A percentile compares a stretch with the other conserved stretches of the same genome.
phyloP scores from a whole-genome alignment of 1,284 basidiomycete species.

The Moesziomyces sp. region DNA sequence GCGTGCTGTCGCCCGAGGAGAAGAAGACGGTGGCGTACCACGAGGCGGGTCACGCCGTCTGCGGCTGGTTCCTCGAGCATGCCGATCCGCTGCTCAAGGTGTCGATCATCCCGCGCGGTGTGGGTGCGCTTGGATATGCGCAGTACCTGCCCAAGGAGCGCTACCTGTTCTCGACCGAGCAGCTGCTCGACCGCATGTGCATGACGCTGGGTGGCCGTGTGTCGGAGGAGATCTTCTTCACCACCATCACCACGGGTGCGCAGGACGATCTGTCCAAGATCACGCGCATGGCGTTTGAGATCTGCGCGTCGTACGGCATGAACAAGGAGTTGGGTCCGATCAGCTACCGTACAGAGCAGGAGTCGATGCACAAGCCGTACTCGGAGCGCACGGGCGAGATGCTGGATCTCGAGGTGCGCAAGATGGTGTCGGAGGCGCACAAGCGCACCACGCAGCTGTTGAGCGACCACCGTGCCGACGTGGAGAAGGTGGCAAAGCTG shows the following conservation, averaged over 20 bases:
- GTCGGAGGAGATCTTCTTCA: conserved; percentile 98
- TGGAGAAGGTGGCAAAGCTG: conserved; percentile 91
- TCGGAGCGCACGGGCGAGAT: conserved; percentile 96
- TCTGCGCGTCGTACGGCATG: conserved; percentile 79
- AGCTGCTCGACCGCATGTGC: conserved; percentile 94
- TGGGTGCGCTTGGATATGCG: conserved; percentile 95
- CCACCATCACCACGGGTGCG: conserved; percentile 93
- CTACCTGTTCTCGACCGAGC: conserved; percentile 93
- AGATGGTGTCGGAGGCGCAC: conserved; percentile 92
- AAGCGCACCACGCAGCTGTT: conserved; percentile 84
- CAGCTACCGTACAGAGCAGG: conserved; percentile 88
- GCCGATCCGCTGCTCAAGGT: conserved; percentile 97
- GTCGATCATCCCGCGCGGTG: conserved; percentile 96
- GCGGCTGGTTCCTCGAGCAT: conserved; percentile 97
- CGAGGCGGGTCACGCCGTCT: conserved; percentile 97
- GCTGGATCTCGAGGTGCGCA: conserved; percentile 86
- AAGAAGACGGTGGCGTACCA: conserved; percentile 99
- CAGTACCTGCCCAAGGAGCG: conserved; percentile 95
- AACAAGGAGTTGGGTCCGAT: conserved; percentile 93
- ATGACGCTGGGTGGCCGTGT: conserved; percentile 99
- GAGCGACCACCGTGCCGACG: conserved; percentile 83
- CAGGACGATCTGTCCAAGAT: conserved; percentile 98
- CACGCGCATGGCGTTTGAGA: conserved; percentile 96
- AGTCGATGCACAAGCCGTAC: conserved; percentile 96
- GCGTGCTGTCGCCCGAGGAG: conserved; percentile 92